Evolutionary conservation across 2,329 filamentous ascomycete genomes (phyloP), one percentile per base, ranked within the genome.

Genomic region (Hypocrella siamensis): DNA sequence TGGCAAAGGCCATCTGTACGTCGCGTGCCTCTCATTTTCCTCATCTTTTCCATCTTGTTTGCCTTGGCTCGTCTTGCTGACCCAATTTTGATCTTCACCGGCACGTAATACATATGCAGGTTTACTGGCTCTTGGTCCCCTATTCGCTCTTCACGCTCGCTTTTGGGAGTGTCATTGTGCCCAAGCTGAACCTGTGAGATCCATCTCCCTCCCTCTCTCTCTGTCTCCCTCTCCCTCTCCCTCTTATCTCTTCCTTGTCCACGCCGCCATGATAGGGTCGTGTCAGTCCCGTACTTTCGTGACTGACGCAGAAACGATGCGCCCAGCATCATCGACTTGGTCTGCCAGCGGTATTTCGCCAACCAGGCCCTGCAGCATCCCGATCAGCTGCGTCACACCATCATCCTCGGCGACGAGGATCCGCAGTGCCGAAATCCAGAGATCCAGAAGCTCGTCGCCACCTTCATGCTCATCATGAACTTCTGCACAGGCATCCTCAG

Each of bases 81-180:
- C 22, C 29, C 17, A 4, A 27, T 38, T 44, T n/a, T n/a, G n/a
- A n/a, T n/a, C n/a, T n/a, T n/a, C n/a, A n/a, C n/a, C n/a, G n/a
- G n/a, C n/a, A n/a, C n/a, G n/a, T n/a, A n/a, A n/a, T n/a, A n/a
- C n/a, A 36, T 15, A 18, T 30, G 21, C 38, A 82, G 81, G 71
- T 92, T 32, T 82, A 67, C 53, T 96, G 85, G 82, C 64, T 96
- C 4, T 53, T 96, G 6, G 72, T 70, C 0, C 81, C 85, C 1
- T 90, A 86, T 53, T 65, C 80, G 34, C 55, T 93, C 28, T 88
- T 84, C 48, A 83, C 84, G 0, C 61, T 92, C 33, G 85, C 86
- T 0, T 88, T 90, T 52, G 90, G 88, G 19, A 84, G 83, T 35
- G 70, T 82, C 6, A 63, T 90, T 6, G 82, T 94, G 7, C 86